Evolutionary conservation across 2,329 filamentous ascomycete species (phyloP), one percentile per base, ranked within the genome.

Genomic region (Trichoderma aggressivum): DNA sequence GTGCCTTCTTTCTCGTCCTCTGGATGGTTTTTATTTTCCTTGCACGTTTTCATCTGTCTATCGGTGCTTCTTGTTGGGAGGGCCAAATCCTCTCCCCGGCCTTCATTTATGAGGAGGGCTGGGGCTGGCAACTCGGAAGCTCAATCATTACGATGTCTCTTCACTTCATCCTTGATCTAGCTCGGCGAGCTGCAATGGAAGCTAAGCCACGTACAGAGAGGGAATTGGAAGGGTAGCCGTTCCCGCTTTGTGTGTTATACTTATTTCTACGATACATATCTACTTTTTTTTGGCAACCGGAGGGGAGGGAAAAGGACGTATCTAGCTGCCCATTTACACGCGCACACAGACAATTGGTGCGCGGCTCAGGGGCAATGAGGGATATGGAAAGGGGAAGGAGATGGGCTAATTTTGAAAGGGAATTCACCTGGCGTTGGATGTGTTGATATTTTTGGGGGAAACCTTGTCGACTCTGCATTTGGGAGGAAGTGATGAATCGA

Each of bases 261-360:
- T 68, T 68, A 28, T 60, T 67, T 69, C 66, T 69, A 61, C 36
- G 66, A 69, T 53, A 69, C 21, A 69, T 69, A 69, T 58, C 66
- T 61, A 66, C 50, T 21, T 21, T 39, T 34, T 50, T 32, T 24
- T 24, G 50, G 63, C 63, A 70, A 64, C 21, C 11, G 60, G 68
- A n/a, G 56, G 36, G 24, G 30, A 61, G 56, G 65, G 56, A 61
- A 69, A 69, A 61, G 56, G 66, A 53, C 56, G 66, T 47, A 61
- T 53, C 66, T 56, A 34, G 39, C 39, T 69, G 36, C 43, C 28
- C 43, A 53, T 53, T 24, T 21, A 53, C 47, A 34, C 66, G 60
- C 16, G 11, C 36, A 53, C 47, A 53, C 47, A 21, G 30, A 34
- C n/a, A 26, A 61, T 34, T 58, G 32, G 56, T 69, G 66, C 30